Conservation (phyloP, 2,329 filamentous ascomycete genomes). For the Calonectria pauciramosa region DNA sequence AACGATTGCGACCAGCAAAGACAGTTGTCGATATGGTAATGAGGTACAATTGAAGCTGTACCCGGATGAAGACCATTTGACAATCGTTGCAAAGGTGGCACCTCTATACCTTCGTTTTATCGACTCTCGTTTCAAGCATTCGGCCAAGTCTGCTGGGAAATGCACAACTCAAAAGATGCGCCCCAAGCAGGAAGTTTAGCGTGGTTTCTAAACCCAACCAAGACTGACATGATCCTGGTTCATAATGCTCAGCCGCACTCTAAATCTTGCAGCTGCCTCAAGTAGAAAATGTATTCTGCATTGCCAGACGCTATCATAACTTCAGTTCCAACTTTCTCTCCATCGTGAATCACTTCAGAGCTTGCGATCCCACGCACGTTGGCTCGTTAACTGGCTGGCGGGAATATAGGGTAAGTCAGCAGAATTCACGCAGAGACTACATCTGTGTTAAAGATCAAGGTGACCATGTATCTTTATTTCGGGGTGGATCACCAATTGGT, state of each 20-base stretch:
- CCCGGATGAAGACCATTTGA: not conserved
- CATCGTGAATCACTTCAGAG: no score
- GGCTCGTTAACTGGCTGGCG: no score
- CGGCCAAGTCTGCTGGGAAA: not conserved
- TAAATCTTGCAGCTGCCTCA: not conserved
- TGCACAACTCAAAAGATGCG: not conserved
- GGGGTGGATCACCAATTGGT: accelerated
- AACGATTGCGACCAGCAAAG: not conserved
- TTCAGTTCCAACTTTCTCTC: no score
- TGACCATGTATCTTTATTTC: not conserved
- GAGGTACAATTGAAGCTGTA: not conserved
- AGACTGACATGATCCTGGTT: not conserved
- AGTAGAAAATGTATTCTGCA: not conserved
- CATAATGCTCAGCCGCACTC: accelerated
- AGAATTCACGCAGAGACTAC: not conserved
- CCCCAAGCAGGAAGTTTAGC: not conserved
- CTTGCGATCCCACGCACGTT: no score
- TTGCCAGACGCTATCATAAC: no score
- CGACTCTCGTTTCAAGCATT: not conserved
- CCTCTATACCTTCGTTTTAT: not conserved
- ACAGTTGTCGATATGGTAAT: not conserved
- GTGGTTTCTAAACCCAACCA: not conserved
- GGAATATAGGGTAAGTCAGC: not conserved
- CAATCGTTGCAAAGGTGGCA: not conserved
- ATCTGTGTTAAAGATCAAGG: not conserved